These are phyloP conservation scores for Trichoderma sp. DNA, from an alignment of 2,329 filamentous ascomycete genomes.

Conservation along the genomic window DNA sequence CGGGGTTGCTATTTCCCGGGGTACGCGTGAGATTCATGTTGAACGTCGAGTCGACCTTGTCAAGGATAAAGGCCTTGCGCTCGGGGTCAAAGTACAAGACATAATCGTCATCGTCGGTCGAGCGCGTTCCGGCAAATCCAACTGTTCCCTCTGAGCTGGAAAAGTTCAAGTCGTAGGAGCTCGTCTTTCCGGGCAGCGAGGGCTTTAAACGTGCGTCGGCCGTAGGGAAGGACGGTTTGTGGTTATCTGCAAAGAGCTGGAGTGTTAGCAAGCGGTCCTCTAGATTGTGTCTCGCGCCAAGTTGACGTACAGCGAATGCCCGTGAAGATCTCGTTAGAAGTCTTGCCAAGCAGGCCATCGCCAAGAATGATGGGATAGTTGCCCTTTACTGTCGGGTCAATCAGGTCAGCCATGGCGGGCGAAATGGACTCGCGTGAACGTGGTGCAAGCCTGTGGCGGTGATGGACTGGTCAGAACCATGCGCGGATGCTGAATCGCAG, in stretches of 20 bases:
- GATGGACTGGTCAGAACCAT: neutral
- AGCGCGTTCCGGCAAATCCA: conserved; percentile 58
- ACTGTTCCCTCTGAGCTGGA: conserved; percentile 56
- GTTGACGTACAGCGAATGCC: conserved; percentile 52
- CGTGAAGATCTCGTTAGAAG: conserved; percentile 57
- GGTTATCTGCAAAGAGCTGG: conserved; percentile 50
- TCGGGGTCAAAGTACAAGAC: conserved; percentile 73
- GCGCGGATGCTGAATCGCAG: neutral
- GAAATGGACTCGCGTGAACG: neutral
- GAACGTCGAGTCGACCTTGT: conserved; percentile 76
- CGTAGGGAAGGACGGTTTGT: conserved; percentile 54
- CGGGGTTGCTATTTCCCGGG: conserved; percentile 61
- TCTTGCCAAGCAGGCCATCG: conserved; percentile 56
- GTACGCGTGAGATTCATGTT: conserved; percentile 79
- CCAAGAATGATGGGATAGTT: conserved; percentile 64
- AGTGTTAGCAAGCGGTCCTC: neutral
- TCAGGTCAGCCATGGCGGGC: conserved; percentile 35
- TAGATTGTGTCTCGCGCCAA: neutral
- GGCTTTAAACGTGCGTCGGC: conserved; percentile 52
- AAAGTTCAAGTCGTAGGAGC: conserved; percentile 55
- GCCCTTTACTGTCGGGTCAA: conserved; percentile 59
- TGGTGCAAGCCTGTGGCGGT: neutral
- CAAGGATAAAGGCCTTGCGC: conserved; percentile 74
- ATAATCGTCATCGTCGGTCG: conserved; percentile 55
- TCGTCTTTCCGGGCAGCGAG: conserved; percentile 45